These are phyloP conservation scores for Cotoneaster glaucophyllus DNA, from an alignment of 306 rosid genomes.

Conservation along the genomic window DNA sequence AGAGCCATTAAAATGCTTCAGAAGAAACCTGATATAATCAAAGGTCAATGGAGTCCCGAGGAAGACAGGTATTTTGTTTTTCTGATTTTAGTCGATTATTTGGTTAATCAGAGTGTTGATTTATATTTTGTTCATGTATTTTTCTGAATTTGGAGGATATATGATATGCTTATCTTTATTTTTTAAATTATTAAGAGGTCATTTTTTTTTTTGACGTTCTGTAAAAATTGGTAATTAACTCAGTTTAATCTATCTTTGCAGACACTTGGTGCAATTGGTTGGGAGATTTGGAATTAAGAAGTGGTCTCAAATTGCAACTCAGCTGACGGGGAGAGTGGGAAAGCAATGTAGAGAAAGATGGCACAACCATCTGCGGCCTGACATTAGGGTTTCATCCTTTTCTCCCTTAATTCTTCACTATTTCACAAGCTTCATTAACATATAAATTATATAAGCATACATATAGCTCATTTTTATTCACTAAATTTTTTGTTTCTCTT, in stretches of 20 bases:
- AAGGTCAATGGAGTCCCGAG: constrained; percentile 60
- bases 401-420: background rate
- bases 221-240: background rate
- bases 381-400: constrained; percentile 45
- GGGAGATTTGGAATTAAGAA: constrained; percentile 39
- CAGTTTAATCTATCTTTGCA: constrained; percentile 17
- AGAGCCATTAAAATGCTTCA: constrained; percentile 2
- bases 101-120: too few species aligned
- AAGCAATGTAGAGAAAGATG: constrained; percentile 85
- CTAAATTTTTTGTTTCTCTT: background rate
- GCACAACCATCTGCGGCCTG: constrained; percentile 70
- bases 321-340: constrained; percentile 44
- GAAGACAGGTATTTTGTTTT: constrained; percentile 48
- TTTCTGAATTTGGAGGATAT: background rate
- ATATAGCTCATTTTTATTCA: background rate
- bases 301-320: constrained; percentile 57
- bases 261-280: constrained; percentile 42
- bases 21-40: constrained; percentile 21
- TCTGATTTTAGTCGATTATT: background rate
- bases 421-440: background rate
- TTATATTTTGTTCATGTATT: background rate
- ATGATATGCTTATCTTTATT: background rate
- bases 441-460: background rate
- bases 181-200: background rate
- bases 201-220: background rate